phyloP scores from a whole-genome alignment of 2,329 filamentous ascomycete species.

The Aaosphaeria pasadenensis region DNA sequence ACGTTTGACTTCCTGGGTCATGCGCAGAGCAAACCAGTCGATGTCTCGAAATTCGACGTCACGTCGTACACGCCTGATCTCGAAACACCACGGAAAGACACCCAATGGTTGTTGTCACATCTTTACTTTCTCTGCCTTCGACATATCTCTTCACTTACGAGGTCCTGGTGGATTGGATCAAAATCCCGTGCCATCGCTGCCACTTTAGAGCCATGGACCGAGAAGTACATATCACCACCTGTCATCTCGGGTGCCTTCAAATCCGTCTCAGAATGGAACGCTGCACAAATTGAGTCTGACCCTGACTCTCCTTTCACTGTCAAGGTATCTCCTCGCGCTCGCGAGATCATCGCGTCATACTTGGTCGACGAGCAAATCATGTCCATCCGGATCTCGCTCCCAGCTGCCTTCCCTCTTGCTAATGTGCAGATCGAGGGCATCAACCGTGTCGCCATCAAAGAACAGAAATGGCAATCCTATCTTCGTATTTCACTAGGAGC shows the following conservation, averaged over 20 bases:
- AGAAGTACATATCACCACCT: constrained; percentile 74
- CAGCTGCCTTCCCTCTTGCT: constrained; percentile 78
- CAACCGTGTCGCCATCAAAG: constrained; percentile 81
- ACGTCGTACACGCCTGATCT: constrained; percentile 58
- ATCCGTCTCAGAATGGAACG: constrained; percentile 67
- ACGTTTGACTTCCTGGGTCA: constrained; percentile 83
- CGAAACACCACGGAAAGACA: constrained; percentile 66
- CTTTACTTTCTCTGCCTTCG: constrained; percentile 80
- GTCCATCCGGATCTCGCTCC: constrained; percentile 77
- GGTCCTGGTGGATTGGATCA: constrained; percentile 80
- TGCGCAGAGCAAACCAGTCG: constrained; percentile 67
- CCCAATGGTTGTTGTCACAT: constrained; percentile 81
- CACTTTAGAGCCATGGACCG: constrained; percentile 80
- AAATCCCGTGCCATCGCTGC: constrained; percentile 75
- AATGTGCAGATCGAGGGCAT: constrained; percentile 72
- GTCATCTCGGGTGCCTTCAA: constrained; percentile 65
- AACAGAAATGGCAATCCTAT: constrained; percentile 92
- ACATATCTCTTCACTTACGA: constrained; percentile 74
- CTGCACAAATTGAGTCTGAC: constrained; percentile 35
- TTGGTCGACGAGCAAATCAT: constrained; percentile 85
- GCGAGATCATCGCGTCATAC: constrained; percentile 81
- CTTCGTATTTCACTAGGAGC: constrained; percentile 83
- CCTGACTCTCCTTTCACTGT: constrained; percentile 56
- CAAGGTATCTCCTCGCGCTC: constrained; percentile 67
- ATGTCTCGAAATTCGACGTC: constrained; percentile 68